These are phyloP conservation scores for Arthrobotrys pseudoclavata DNA, from an alignment of 2,329 filamentous ascomycete species.

Conservation along the genomic window DNA sequence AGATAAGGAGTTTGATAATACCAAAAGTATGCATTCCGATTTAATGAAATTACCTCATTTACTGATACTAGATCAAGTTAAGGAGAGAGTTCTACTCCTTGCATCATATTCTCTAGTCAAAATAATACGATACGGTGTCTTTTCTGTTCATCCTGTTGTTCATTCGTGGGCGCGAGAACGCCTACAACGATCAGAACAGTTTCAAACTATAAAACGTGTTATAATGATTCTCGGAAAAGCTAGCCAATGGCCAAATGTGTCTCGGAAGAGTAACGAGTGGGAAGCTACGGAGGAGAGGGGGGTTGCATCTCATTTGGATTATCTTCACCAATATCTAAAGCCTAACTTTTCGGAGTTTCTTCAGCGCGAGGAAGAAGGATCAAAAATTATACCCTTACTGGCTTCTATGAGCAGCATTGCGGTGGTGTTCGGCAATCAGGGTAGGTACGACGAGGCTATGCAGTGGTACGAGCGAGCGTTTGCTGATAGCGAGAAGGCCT, in stretches of 20 bases:
- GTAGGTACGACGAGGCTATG: too few species aligned
- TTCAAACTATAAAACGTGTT: background rate
- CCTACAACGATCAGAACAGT: background rate
- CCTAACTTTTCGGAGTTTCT: background rate
- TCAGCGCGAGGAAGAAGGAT: background rate
- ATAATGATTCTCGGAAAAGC: constrained; percentile 2
- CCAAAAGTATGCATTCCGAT: background rate
- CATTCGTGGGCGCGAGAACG: constrained; percentile 9
- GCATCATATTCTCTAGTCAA: constrained; percentile 25
- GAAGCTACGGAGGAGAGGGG: background rate
- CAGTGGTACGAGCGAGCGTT: too few species aligned
- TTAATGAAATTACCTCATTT: constrained; percentile 3
- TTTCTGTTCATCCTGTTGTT: constrained; percentile 16
- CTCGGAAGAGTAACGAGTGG: background rate
- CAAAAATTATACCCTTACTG: background rate
- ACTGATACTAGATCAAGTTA: background rate
- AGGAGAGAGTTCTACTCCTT: background rate
- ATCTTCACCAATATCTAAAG: constrained; percentile 7
- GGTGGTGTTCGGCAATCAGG: too few species aligned
- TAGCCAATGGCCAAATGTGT: background rate
- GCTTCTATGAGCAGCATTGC: background rate
- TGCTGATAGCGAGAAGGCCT: too few species aligned
- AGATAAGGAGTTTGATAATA: constrained; percentile 1
- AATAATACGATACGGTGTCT: background rate
- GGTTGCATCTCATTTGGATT: background rate